Evolutionary conservation across 1,284 basidiomycete species (phyloP), one percentile per base, ranked within the genome.

Genomic region (Sporisorium iseilematis-ciliati): DNA sequence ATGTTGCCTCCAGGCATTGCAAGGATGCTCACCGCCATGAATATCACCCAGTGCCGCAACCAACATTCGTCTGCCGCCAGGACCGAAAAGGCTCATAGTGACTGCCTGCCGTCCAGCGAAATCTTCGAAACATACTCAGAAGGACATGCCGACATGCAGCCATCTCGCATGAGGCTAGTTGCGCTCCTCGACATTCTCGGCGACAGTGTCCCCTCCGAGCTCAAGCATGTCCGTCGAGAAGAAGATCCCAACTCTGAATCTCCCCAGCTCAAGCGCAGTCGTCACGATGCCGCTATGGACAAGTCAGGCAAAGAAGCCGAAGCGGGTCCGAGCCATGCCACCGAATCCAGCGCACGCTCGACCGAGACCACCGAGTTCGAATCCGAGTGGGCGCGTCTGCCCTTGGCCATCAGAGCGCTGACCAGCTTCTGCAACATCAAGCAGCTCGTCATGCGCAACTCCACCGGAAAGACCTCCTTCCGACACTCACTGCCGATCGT

Each of bases 361-460:
- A 20, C 49, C 21, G 49, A 50, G 10, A 20, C 46, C 10, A 60
- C 53, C 40, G 62, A 71, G 11, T 65, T 71, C 35, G 68, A 71
- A 23, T 38, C 26, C 21, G 56, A 55, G 14, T 73, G 70, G 70
- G 60, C 53, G n/a, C 49, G 53, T 33, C 33, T 73, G 20, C 61
- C 70, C 0, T n/a, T 57, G 2, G 65, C 70, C 43, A 52, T 73
- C 23, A 51, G 57, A 2, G n/a, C 65, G 1, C 31, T 63, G 23
- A 48, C 57, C n/a, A 57, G 56, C 57, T 67, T 41, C 18, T 4
- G 55, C 43, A 57, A 46, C 18, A 41, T 73, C 42, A 63, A 64
- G 33, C 38, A 59, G 29, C 46, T 67, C 38, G 60, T 73, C 33
- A 26, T 57, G 42, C 45, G 49, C 45, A 56, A 63, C 45, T 49